Base-by-base conservation (phyloP, 2,329 filamentous ascomycete genomes). In the Ophiocordyceps camponoti-saundersi region DNA sequence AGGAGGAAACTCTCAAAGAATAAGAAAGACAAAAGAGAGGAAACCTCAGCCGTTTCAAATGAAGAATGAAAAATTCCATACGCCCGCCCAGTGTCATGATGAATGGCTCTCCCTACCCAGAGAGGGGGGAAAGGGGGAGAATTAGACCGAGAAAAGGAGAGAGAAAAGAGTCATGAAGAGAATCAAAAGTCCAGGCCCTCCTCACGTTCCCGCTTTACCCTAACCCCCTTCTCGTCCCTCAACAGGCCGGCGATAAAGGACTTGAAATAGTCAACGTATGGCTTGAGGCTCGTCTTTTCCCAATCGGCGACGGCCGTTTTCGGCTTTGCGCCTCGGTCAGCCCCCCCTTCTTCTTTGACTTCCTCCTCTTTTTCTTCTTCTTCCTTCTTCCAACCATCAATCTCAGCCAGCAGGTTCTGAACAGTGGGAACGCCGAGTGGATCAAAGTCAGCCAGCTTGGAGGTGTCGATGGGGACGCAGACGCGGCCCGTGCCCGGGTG, bases 221-320 rank as follows among this genome's bases (percentile, higher is more conserved):
- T 68, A 5, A 63, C 59, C 48, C 70, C 79, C 51, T 70, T 70
- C 60, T 82, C 80, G 49, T 94, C 90, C 61, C 82, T 89, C 62
- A 95, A 72, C 47, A 98, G 62, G 0, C 69, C 73, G 11, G 77
- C 73, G 8, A 96, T 86, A 64, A 95, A 94, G 1, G 72, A 74
- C 54, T 84, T 76, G 64, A 98, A 96, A 54, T 82, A 81, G 48
- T 96, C 89, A 34, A 96, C 79, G 60, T 94, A 96, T 10, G 88
- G 87, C 67, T 84, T 94, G 58, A 98, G 64, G 53, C 86, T 87
- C 22, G 92, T 98, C 77, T 96, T 98, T 66, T 98, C 90, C 80
- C 90, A 96, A 59, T 98, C 92, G 53, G 82, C 76, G 44, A 85
- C 57, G 48, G 53, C 55, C 55, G 65, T 67, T 54, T 65, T 67